phyloP scores from a whole-genome alignment of 371 early-diverging fungal species.

The Rhizopus sp. region DNA sequence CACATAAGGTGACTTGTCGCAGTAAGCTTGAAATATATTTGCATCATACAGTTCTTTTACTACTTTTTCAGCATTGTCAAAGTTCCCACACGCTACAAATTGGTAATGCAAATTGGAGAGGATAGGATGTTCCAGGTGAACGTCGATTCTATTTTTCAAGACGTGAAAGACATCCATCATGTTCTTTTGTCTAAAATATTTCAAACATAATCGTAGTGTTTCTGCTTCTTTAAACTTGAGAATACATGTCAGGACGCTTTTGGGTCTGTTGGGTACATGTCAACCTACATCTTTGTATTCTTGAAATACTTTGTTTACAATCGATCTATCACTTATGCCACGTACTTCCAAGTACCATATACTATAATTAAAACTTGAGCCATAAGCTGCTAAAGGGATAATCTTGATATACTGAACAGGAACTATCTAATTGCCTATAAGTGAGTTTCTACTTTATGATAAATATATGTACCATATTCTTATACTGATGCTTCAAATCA shows the following conservation, averaged over 20 bases:
- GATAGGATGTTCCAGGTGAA: slow-evolving; percentile 78
- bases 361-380: slow-evolving; percentile 92
- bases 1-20: slow-evolving; percentile 64
- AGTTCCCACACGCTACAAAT: slow-evolving; percentile 74
- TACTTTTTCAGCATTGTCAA: slow-evolving; percentile 69
- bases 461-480: slow-evolving; percentile 46
- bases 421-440: slow-evolving; percentile 50
- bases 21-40: slow-evolving; percentile 72
- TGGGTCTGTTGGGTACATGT: background rate
- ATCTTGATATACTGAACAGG: slow-evolving; percentile 92
- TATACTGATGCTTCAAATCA: slow-evolving; percentile 66
- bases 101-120: slow-evolving; percentile 72
- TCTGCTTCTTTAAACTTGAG: slow-evolving; percentile 71
- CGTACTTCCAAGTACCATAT: slow-evolving; percentile 93
- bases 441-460: background rate
- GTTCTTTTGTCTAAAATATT: slow-evolving; percentile 86
- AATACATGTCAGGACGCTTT: background rate
- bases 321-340: slow-evolving; percentile 69
- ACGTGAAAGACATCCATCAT: slow-evolving; percentile 70
- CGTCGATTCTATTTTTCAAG: slow-evolving; percentile 62
- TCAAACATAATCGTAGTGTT: slow-evolving; percentile 82
- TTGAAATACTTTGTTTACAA: slow-evolving; percentile 63
- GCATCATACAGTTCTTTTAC: slow-evolving; percentile 57
- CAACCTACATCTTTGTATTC: slow-evolving; percentile 68
- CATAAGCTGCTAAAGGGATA: slow-evolving; percentile 88